Conservation (phyloP, 2,329 filamentous ascomycete species). For the Apiospora koreana region DNA sequence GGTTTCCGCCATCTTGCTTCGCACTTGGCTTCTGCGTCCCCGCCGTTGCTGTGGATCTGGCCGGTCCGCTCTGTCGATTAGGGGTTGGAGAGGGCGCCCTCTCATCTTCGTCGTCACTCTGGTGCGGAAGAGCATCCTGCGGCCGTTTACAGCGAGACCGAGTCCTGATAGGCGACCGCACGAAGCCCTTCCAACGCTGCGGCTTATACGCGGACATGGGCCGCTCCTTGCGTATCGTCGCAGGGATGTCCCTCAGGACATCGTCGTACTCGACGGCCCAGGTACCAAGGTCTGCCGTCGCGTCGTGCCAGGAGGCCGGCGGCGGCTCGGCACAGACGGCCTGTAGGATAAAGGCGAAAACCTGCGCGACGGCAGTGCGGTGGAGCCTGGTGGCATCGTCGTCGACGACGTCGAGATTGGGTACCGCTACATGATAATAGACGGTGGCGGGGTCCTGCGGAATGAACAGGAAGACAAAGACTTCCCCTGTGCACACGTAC, state of each 20-base stretch:
- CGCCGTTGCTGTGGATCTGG: slow-evolving; percentile 1
- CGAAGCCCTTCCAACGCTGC: slow-evolving; percentile 30
- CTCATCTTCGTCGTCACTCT: slow-evolving; percentile 1
- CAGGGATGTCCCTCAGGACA: slow-evolving; percentile 18
- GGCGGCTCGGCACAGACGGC: slow-evolving; percentile 32
- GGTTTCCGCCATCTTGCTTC: neutral
- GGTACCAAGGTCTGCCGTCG: slow-evolving; percentile 27
- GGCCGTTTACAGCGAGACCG: slow-evolving; percentile 24
- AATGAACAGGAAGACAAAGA: slow-evolving; percentile 37
- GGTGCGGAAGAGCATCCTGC: neutral
- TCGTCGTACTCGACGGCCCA: slow-evolving; percentile 34
- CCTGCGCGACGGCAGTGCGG: slow-evolving; percentile 38
- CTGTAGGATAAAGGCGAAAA: slow-evolving; percentile 40
- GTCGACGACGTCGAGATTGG: slow-evolving; percentile 34
- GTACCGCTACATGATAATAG: slow-evolving; percentile 35
- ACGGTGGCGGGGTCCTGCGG: slow-evolving; percentile 33
- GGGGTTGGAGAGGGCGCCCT: slow-evolving; percentile 14
- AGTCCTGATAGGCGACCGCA: slow-evolving; percentile 31
- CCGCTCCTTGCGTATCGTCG: slow-evolving; percentile 16
- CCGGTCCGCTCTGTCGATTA: slow-evolving; percentile 1
- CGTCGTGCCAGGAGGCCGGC: slow-evolving; percentile 32
- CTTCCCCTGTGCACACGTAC: slow-evolving; percentile 32
- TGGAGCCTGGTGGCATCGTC: slow-evolving; percentile 36
- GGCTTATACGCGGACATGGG: slow-evolving; percentile 16
- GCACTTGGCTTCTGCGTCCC: neutral